Conservation (phyloP, 2,329 filamentous ascomycete species). For the Ophiostoma sp. region DNA sequence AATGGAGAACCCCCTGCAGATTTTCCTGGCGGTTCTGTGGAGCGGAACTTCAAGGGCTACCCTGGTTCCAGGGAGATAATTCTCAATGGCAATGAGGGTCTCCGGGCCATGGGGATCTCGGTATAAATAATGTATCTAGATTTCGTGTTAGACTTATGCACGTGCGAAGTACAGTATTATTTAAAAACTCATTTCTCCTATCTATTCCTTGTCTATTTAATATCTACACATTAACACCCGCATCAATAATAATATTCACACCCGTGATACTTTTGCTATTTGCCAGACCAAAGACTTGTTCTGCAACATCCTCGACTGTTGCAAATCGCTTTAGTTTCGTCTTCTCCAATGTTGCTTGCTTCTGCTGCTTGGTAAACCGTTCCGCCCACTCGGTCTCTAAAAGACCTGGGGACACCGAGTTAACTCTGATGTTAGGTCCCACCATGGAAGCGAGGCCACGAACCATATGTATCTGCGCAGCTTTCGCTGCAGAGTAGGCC, state of each 20-base stretch:
- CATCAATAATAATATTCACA: slow-evolving; percentile 25
- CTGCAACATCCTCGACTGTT: slow-evolving; percentile 42
- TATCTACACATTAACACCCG: slow-evolving; percentile 17
- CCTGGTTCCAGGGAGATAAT: background rate
- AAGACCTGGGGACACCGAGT: slow-evolving; percentile 52
- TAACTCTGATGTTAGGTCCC: slow-evolving; percentile 54
- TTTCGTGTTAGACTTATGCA: background rate
- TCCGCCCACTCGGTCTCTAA: slow-evolving; percentile 59
- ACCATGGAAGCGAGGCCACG: slow-evolving; percentile 51
- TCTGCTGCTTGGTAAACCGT: slow-evolving; percentile 51
- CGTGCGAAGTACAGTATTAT: background rate
- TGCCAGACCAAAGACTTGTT: slow-evolving; percentile 24
- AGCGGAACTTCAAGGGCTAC: background rate
- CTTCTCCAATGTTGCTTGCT: slow-evolving; percentile 48
- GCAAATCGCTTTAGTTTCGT: slow-evolving; percentile 56
- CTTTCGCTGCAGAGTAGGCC: slow-evolving; percentile 74
- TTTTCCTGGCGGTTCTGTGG: slow-evolving; percentile 18
- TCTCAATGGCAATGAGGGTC: background rate
- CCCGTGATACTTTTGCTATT: slow-evolving; percentile 25
- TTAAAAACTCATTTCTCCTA: background rate
- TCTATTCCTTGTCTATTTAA: background rate
- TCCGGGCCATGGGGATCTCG: background rate
- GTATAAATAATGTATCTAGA: background rate
- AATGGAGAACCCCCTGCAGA: slow-evolving; percentile 28
- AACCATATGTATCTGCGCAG: slow-evolving; percentile 59